A percentile compares a stretch with the other conserved stretches of the same genome.
These are phyloP conservation scores for Sphagnurus paluster DNA, from an alignment of 1,284 basidiomycete genomes.

Conservation along the genomic window DNA sequence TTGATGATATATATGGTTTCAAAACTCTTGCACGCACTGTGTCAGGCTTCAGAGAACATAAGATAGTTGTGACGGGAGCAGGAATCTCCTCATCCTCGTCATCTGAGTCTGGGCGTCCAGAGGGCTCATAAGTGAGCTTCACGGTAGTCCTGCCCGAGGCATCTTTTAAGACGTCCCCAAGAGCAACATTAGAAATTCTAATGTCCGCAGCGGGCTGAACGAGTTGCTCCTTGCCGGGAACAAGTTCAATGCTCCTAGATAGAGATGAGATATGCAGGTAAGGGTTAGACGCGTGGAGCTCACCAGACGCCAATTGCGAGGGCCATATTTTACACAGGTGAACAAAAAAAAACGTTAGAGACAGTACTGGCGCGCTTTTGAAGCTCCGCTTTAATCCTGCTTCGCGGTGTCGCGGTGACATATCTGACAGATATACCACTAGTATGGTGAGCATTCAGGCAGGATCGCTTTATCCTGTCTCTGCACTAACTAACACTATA, in stretches of 20 bases:
- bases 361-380: too few species aligned
- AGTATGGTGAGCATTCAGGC: constrained; percentile 53
- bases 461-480: background rate
- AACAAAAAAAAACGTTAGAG: constrained; percentile 22
- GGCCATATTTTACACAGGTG: constrained; percentile 42
- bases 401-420: background rate
- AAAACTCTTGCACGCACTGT: constrained; percentile 48
- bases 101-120: constrained; percentile 40
- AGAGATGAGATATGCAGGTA: constrained; percentile 12
- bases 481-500: constrained; percentile 27
- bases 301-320: constrained; percentile 65
- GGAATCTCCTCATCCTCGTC: constrained; percentile 56
- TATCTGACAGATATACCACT: constrained; percentile 19
- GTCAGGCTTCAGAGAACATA: constrained; percentile 73
- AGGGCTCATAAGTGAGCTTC: constrained; percentile 68
- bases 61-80: constrained; percentile 46
- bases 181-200: constrained; percentile 81
- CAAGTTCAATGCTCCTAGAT: constrained; percentile 59
- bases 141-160: constrained; percentile 71
- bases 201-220: constrained; percentile 73
- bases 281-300: constrained; percentile 27
- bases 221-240: constrained; percentile 63
- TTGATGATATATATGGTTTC: background rate
- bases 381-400: constrained; percentile 34
- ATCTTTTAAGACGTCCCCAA: constrained; percentile 74